Evolutionary conservation across 495 filamentous ascomycete species (phyloP).

Genomic region (Aspergillus wentii): DNA sequence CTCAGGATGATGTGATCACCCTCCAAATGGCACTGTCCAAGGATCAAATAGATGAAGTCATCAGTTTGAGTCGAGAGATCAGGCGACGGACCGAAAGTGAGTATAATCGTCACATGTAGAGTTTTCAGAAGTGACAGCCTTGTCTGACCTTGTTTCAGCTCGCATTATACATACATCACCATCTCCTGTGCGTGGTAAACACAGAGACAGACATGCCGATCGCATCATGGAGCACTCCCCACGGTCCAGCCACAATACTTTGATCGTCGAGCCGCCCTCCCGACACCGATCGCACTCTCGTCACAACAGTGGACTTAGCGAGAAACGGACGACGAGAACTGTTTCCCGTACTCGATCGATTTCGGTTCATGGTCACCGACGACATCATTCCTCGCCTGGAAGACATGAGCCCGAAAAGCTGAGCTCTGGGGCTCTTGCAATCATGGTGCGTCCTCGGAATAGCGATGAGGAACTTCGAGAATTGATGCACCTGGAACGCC

Average conservation of each 20-base stretch:
- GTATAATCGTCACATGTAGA: slow-evolving; percentile 6
- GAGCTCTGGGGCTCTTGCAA: slow-evolving; percentile 47
- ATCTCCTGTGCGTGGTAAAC: slow-evolving; percentile 22
- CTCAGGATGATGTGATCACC: slow-evolving; percentile 68
- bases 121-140: not conserved
- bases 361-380: slow-evolving; percentile 32
- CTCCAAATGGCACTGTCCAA: slow-evolving; percentile 79
- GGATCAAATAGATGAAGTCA: slow-evolving; percentile 83
- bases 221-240: slow-evolving; percentile 23
- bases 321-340: slow-evolving; percentile 17
- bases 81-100: slow-evolving; percentile 30
- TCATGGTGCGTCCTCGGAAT: slow-evolving; percentile 47
- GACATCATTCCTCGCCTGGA: slow-evolving; percentile 29
- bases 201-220: slow-evolving; percentile 23
- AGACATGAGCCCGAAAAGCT: slow-evolving; percentile 43
- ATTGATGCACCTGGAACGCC: slow-evolving; percentile 49
- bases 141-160: slow-evolving; percentile 11
- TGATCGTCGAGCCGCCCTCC: slow-evolving; percentile 28
- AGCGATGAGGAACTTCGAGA: slow-evolving; percentile 52
- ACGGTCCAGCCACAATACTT: slow-evolving; percentile 19
- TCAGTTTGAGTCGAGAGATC: slow-evolving; percentile 71
- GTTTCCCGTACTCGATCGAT: slow-evolving; percentile 34
- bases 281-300: slow-evolving; percentile 20
- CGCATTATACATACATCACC: slow-evolving; percentile 21
- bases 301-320: slow-evolving; percentile 9